Evolutionary conservation across 768 basidiomycete genomes (phyloP).

Genomic region (Podaxis sp.): DNA sequence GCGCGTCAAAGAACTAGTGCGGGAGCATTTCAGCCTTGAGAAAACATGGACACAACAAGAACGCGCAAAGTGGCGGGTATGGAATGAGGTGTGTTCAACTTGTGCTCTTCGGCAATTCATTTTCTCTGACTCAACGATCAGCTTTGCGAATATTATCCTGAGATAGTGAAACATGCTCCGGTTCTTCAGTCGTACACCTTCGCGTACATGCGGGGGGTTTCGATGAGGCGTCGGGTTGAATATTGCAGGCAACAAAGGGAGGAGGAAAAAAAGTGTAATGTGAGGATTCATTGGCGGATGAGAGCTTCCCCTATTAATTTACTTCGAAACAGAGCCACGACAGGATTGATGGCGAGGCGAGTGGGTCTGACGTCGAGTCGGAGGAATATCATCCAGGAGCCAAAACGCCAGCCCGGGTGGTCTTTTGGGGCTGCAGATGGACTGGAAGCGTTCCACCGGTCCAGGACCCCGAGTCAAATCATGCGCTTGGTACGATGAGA

Average conservation of each 20-base stretch:
- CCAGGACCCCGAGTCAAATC: background rate
- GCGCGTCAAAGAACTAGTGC: background rate
- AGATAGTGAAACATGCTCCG: background rate
- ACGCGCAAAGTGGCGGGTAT: background rate
- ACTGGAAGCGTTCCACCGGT: background rate
- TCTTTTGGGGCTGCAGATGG: background rate
- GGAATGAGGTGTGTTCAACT: background rate
- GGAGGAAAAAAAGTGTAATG: background rate
- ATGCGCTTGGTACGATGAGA: conserved; percentile 1
- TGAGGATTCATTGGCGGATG: background rate
- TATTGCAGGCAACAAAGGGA: background rate
- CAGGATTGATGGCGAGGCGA: background rate
- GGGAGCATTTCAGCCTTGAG: background rate
- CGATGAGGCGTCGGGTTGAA: background rate
- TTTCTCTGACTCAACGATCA: background rate
- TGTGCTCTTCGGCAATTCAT: background rate
- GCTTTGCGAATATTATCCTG: background rate
- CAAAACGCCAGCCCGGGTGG: background rate
- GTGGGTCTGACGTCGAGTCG: background rate
- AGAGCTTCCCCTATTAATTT: background rate
- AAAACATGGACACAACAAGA: background rate
- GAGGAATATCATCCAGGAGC: background rate
- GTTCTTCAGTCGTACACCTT: background rate
- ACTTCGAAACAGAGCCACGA: background rate
- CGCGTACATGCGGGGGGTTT: background rate